Evolutionary conservation across 2,329 filamentous ascomycete species (phyloP).

Genomic region (Decorospora gaudefroyi): DNA sequence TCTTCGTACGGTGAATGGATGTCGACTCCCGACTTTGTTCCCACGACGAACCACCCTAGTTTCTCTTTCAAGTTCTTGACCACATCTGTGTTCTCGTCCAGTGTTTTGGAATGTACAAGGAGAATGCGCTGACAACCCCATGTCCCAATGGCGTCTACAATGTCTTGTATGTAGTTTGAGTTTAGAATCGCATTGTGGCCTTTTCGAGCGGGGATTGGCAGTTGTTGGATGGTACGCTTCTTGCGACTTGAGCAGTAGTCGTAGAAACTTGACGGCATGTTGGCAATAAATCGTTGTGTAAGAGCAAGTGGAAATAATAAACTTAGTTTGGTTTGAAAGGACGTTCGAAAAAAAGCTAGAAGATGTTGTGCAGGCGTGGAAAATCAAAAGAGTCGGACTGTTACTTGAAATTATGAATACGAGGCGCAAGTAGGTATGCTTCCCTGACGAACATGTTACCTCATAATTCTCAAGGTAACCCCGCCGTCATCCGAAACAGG

Average conservation of each 20-base stretch:
- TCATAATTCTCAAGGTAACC: slow-evolving; percentile 11
- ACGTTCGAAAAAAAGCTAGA: background rate
- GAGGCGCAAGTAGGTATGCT: background rate
- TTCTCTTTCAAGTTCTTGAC: slow-evolving; percentile 22
- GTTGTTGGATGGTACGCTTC: slow-evolving; percentile 28
- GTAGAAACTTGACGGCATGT: slow-evolving; percentile 9
- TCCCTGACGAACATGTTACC: slow-evolving; percentile 16
- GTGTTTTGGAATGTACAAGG: slow-evolving; percentile 28
- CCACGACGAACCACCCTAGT: slow-evolving; percentile 24
- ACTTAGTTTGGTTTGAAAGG: no score
- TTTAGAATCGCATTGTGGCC: slow-evolving; percentile 28
- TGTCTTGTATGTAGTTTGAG: slow-evolving; percentile 24
- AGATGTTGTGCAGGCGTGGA: no score
- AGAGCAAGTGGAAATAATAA: background rate
- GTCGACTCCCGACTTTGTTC: slow-evolving; percentile 27
- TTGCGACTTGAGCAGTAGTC: slow-evolving; percentile 2
- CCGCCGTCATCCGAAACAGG: background rate
- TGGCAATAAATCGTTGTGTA: no score
- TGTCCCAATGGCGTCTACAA: slow-evolving; percentile 15
- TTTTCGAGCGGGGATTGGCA: slow-evolving; percentile 19
- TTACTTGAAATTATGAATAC: background rate
- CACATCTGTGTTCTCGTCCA: slow-evolving; percentile 24
- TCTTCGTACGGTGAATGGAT: slow-evolving; percentile 32
- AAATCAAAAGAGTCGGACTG: no score
- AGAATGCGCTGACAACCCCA: slow-evolving; percentile 24